Percentiles rank a stretch among this genome's conserved stretches.
Evolutionary conservation across 139 green algal species (phyloP).

Genomic region (Choricystis sp.): DNA sequence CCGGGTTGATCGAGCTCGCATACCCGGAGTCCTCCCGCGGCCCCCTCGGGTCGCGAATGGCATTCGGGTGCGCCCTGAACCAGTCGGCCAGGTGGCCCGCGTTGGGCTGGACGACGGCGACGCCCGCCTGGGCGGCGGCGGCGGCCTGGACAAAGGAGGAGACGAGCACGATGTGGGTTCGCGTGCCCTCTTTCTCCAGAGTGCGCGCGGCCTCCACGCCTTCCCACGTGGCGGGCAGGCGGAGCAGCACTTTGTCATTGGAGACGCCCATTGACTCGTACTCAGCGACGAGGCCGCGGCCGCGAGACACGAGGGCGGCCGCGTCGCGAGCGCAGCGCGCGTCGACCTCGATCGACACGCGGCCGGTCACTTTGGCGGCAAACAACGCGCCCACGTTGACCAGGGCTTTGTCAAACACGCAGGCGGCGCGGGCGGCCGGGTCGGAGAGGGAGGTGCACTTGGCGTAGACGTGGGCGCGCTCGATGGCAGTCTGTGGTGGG

Average conservation of each 20-base stretch:
- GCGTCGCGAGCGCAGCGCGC: slow-evolving; percentile 43
- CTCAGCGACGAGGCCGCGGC: slow-evolving; percentile 20
- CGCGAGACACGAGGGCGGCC: slow-evolving; percentile 28
- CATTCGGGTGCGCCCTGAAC: slow-evolving; percentile 62
- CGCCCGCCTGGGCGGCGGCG: slow-evolving; percentile 52
- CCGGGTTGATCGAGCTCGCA: slow-evolving; percentile 34
- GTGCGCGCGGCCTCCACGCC: slow-evolving; percentile 45
- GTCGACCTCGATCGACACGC: slow-evolving; percentile 62
- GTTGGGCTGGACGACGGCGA: slow-evolving; percentile 57
- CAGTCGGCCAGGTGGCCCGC: slow-evolving; percentile 64
- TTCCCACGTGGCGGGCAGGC: slow-evolving; percentile 64
- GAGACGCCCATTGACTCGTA: slow-evolving; percentile 44
- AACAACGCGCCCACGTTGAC: slow-evolving; percentile 58
- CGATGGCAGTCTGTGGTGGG: slow-evolving; percentile 62
- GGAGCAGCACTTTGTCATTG: slow-evolving; percentile 32
- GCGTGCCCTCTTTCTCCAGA: slow-evolving; percentile 49
- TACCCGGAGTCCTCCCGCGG: slow-evolving; percentile 42
- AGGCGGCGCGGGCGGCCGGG: background rate
- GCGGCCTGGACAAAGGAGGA: slow-evolving; percentile 55
- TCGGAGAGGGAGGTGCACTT: slow-evolving; percentile 15
- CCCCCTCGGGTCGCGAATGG: slow-evolving; percentile 52
- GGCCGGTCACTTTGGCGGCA: slow-evolving; percentile 39
- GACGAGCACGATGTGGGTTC: slow-evolving; percentile 42
- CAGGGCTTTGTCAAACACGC: slow-evolving; percentile 52
- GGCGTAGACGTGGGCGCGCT: slow-evolving; percentile 43